These are phyloP conservation scores for Cyberlindnera mrakii DNA, from an alignment of 805 yeast species.

Conservation along the genomic window DNA sequence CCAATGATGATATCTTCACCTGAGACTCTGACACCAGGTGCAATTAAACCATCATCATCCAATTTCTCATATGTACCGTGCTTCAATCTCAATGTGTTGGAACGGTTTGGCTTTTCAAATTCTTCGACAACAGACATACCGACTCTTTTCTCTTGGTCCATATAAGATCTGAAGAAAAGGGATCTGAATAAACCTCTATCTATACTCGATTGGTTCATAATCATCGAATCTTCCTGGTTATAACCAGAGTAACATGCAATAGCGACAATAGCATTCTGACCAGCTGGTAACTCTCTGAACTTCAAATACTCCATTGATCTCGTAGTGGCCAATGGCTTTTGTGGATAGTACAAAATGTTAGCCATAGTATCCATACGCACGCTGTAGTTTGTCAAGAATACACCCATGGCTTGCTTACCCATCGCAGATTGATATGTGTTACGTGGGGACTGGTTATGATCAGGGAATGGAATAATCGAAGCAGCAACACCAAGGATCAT, in stretches of 20 bases:
- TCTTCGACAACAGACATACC: conserved; percentile 99
- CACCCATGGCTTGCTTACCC: conserved; percentile 99
- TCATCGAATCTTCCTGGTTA: conserved; percentile 99
- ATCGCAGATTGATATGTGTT: conserved; percentile 98
- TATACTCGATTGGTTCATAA: conserved; percentile 97
- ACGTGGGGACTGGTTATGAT: conserved; percentile 99
- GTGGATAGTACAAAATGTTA: conserved; percentile 93
- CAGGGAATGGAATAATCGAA: conserved; percentile 98
- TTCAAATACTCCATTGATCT: conserved; percentile 96
- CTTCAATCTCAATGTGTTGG: conserved; percentile 90
- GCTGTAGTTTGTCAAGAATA: conserved; percentile 86
- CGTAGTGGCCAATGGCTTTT: conserved; percentile 96
- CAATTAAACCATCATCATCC: conserved; percentile 96
- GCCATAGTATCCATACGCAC: conserved; percentile 99
- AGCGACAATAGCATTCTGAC: conserved; percentile 98
- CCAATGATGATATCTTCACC: conserved; percentile 99
- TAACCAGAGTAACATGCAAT: conserved; percentile 97
- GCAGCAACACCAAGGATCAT: conserved; percentile 99
- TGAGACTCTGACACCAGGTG: conserved; percentile 97
- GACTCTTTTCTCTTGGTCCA: conserved; percentile 97
- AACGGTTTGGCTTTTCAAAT: conserved; percentile 93
- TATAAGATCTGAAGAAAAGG: conserved; percentile 90
- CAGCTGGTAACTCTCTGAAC: conserved; percentile 97
- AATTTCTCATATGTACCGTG: conserved; percentile 97
- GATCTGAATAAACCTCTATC: conserved; percentile 96